Base-by-base conservation (phyloP, 2,329 filamentous ascomycete genomes). In the Diaporthe batatas region DNA sequence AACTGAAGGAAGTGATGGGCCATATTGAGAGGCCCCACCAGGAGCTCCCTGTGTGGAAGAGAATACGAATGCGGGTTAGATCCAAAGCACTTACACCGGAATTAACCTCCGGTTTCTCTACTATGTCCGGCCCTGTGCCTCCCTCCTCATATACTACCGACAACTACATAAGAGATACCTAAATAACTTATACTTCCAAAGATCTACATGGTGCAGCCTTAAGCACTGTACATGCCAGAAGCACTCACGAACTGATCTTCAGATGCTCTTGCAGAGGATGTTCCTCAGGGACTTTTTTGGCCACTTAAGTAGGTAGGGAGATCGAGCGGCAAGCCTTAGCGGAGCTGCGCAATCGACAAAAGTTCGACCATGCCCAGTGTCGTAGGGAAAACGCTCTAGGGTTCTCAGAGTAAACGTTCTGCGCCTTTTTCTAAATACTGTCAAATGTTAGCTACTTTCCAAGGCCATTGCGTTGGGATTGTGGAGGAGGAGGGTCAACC, bases 41-140 rank as follows among this genome's bases (percentile, higher is more conserved):
- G 25, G 51, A 51, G 44, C 21, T 25, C 14, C 29, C 36, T 58
- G 53, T 11, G 16, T 5, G 14, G 14, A 11, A 12, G 6, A 58
- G 34, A 69, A 69, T 58, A 58, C 53, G 53, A 69, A 69, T 36
- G 39, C 8, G 18, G 67, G 67, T 69, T 69, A 69, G 67, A 55
- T 23, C 36, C 53, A 57, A 57, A 39, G 12, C 6, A 14, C 8
- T 57, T 32, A 18, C 39, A 18, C 21, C 54, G 68, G 54, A 70
- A 12, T 59, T 70, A 51, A 29, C 16, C 8, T 11, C 23, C 21
- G 8, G 7, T 18, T 47, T 34, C 44, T 29, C 42, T 57, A n/a
- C 14, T 51, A 70, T 49, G 7, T 47, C 54, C 54, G 68, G 14
- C 39, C 29, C 7, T 39, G 21, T 25, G 23, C 49, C 39, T 18